Percentiles rank a stretch among this genome's conserved stretches.
phyloP scores from a whole-genome alignment of 2,329 filamentous ascomycete species.

The Mycocentrospora acerina region DNA sequence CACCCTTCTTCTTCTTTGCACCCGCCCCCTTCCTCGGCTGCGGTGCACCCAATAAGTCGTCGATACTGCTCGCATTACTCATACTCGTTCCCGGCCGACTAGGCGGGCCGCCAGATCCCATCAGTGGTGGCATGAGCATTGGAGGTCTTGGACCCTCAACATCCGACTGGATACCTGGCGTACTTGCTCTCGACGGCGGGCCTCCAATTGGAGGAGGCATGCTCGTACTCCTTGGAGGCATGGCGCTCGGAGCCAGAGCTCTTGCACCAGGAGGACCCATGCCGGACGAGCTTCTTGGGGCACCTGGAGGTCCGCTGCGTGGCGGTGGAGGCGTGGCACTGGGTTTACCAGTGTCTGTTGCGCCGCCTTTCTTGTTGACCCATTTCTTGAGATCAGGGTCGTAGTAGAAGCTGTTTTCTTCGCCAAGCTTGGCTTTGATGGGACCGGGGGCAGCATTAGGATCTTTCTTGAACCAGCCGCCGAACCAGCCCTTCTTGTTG shows the following conservation, averaged over 20 bases:
- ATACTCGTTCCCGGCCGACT: conserved; percentile 70
- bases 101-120: conserved; percentile 37
- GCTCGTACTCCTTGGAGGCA: conserved; percentile 33
- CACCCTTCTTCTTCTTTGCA: conserved; percentile 72
- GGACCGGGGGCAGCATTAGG: conserved; percentile 65
- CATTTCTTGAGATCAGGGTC: conserved; percentile 96
- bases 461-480: conserved; percentile 79
- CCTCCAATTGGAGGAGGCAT: conserved; percentile 40
- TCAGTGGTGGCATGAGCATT: conserved; percentile 23
- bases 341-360: conserved; percentile 58
- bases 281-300: conserved; percentile 53
- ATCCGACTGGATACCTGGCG: conserved; percentile 35
- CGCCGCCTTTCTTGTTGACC: conserved; percentile 90
- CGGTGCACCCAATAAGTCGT: conserved; percentile 81
- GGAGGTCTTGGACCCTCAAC: conserved; percentile 30
- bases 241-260: conserved; percentile 17
- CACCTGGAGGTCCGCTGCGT: conserved; percentile 52
- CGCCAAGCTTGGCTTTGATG: conserved; percentile 91
- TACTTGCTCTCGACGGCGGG: conserved; percentile 30
- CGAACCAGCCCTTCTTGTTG: conserved; percentile 65
- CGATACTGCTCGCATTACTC: conserved; percentile 91
- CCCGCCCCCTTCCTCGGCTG: conserved; percentile 63
- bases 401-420: conserved; percentile 89
- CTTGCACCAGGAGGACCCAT: conserved; percentile 17
- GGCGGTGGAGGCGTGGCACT: conserved; percentile 76